Base-by-base conservation (phyloP, 2,329 filamentous ascomycete genomes). In the Venturia asperata region DNA sequence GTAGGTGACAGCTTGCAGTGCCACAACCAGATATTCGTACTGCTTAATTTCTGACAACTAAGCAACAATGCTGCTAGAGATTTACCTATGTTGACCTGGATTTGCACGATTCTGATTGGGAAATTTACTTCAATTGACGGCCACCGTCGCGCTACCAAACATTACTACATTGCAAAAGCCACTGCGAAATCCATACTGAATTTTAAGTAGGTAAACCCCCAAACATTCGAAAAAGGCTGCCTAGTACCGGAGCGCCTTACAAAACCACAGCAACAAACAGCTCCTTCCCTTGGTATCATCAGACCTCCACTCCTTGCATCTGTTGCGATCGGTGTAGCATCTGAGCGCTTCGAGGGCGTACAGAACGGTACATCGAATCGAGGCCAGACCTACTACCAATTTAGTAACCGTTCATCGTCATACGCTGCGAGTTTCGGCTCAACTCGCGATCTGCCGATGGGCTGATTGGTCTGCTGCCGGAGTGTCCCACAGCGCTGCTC, bases 321-420 rank as follows among this genome's bases (percentile, higher is more conserved):
- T 58, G 52, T 37, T 56, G 49, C 49, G 52, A 37, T 58, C 52
- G 52, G 30, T 58, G 52, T 3, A 58, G 52, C 52, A 58, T 58
- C 52, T 58, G 52, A 19, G 52, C 52, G 30, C 52, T 58, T 21
- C 52, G 30, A 21, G 52, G 52, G 7, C 52, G 52, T 19, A 58
- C 52, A 34, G 52, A 58, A n/a, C 52, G 52, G 19, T 58, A 58
- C 52, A 58, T 58, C 52, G 52, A 58, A 37, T 58, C 52, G 52
- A 58, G 52, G 42, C 60, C 60, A 27, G 60, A 61, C 60, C 60
- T 42, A 17, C 39, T 34, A 21, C n/a, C 19, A 47, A 24, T 58
- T 65, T 92, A 97, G 83, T 97, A 97, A 78, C 94, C 94, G 80
- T 97, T 99, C 92, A 97, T 96, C 71, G 92, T 95, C 87, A 94